These are phyloP conservation scores for Botryotinia globosa DNA, from an alignment of 2,329 filamentous ascomycete species.

Conservation along the genomic window DNA sequence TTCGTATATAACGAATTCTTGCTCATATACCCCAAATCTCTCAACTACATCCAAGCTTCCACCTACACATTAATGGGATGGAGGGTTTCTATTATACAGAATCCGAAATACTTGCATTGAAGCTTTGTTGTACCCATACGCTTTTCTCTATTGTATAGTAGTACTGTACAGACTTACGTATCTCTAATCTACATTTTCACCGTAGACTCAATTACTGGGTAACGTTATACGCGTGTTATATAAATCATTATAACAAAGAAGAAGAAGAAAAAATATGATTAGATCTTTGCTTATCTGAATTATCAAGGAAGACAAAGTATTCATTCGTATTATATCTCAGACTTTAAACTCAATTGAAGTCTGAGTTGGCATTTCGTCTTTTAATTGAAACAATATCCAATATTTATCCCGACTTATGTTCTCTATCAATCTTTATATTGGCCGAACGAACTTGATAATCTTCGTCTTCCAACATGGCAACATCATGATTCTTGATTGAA, in stretches of 20 bases:
- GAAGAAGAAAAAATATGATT: neutral
- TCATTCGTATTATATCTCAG: neutral
- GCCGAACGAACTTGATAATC: neutral
- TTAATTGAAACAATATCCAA: neutral
- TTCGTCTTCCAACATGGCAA: neutral
- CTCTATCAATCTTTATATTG: neutral
- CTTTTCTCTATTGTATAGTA: neutral
- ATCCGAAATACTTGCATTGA: neutral
- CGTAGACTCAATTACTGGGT: neutral
- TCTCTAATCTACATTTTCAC: neutral
- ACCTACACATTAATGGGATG: neutral
- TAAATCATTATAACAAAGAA: neutral
- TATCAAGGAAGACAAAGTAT: neutral
- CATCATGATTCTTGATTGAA: neutral
- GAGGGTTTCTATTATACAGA: neutral
- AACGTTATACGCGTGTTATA: neutral
- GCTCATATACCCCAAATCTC: neutral
- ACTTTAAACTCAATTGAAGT: neutral
- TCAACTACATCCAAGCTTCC: neutral
- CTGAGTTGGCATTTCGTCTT: neutral
- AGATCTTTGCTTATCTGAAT: neutral
- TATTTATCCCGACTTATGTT: neutral
- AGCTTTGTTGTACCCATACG: neutral
- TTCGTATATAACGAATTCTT: neutral
- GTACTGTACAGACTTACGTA: neutral